phyloP scores from a whole-genome alignment of 192 early-diverging fungal genomes.

The Backusella australiensis region DNA sequence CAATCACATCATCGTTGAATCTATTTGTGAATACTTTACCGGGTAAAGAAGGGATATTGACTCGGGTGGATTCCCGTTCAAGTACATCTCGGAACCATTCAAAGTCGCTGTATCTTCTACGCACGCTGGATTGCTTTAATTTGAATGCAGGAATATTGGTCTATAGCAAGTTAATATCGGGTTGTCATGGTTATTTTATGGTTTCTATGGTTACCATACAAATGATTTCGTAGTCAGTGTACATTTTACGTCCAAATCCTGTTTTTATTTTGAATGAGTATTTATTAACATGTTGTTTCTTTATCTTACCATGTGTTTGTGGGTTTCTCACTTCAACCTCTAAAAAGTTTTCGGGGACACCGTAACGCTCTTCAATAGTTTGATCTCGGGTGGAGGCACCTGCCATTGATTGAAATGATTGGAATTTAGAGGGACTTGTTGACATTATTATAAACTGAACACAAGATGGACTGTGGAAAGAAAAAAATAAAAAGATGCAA shows the following conservation, averaged over 20 bases:
- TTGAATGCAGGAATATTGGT: conserved; percentile 99
- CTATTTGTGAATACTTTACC: conserved; percentile 97
- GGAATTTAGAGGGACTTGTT: conserved; percentile 7
- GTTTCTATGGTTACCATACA: conserved; percentile 57
- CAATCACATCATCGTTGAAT: conserved; percentile 91
- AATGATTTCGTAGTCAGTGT: conserved; percentile 95
- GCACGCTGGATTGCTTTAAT: conserved; percentile 73
- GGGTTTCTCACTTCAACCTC: conserved; percentile 94
- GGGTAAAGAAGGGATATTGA: conserved; percentile 94
- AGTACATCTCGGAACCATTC: conserved; percentile 97
- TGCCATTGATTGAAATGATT: conserved; percentile 26
- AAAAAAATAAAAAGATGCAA: too few relatives aligned
- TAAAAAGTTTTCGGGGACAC: conserved; percentile 94
- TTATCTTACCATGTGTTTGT: conserved; percentile 66
- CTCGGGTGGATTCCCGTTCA: conserved; percentile 85
- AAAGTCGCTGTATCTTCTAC: conserved; percentile 95
- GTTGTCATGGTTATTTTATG: too few relatives aligned
- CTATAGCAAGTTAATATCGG: conserved; percentile 24
- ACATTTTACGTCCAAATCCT: conserved; percentile 79
- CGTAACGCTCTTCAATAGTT: conserved; percentile 71
- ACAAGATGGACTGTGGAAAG: background rate
- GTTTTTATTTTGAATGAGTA: background rate
- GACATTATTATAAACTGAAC: background rate
- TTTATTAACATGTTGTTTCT: background rate
- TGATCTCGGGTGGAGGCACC: conserved; percentile 45